Evolutionary conservation across 805 yeast genomes (phyloP).

Genomic region (Candida ulmi): DNA sequence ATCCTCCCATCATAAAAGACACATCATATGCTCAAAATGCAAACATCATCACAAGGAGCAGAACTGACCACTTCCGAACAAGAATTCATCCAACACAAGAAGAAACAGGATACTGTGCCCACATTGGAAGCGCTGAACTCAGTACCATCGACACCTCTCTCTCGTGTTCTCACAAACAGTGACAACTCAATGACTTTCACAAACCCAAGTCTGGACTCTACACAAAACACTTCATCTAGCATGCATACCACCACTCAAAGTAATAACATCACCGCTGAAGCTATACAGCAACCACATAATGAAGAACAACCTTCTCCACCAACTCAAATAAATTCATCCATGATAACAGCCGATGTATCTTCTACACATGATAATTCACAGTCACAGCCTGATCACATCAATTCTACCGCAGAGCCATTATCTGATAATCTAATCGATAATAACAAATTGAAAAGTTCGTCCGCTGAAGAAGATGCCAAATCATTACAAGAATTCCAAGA

Average conservation of each 20-base stretch:
- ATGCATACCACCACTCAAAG: constrained; percentile 3
- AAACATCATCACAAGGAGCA: too few species aligned
- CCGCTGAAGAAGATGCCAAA: not conserved
- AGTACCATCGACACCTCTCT: constrained; percentile 16
- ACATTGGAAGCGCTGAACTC: constrained; percentile 1
- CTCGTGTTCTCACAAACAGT: constrained; percentile 15
- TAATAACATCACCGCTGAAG: too few species aligned
- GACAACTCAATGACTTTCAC: constrained; percentile 24
- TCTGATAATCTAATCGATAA: too few species aligned
- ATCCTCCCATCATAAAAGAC: too few species aligned
- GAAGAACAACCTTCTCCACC: not conserved
- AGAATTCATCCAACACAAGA: not conserved
- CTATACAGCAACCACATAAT: not conserved
- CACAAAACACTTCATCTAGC: constrained; percentile 18
- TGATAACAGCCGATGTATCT: too few species aligned
- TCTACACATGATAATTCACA: too few species aligned
- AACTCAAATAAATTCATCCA: too few species aligned
- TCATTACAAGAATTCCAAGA: constrained; percentile 8
- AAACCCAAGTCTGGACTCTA: constrained; percentile 19
- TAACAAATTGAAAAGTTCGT: not conserved
- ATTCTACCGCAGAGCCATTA: too few species aligned
- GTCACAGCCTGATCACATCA: too few species aligned
- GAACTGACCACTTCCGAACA: not conserved
- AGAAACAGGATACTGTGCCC: not conserved
- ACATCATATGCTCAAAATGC: too few species aligned